Evolutionary conservation across 495 filamentous ascomycete species (phyloP), one percentile per base, ranked within the genome.

Genomic region (Podospora sp.): DNA sequence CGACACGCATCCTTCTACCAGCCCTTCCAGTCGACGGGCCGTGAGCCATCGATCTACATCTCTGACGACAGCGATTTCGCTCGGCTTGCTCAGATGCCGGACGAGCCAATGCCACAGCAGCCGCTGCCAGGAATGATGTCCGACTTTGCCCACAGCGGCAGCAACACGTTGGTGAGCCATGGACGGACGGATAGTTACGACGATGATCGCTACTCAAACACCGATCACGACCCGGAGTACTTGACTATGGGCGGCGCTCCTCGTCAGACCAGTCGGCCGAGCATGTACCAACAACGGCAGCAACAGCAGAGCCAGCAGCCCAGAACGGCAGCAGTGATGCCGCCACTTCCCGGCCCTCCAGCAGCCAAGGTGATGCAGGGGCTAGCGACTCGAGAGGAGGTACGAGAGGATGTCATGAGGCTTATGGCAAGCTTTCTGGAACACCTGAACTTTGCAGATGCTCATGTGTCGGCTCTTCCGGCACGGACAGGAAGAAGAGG

Each of bases 391-490:
- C 71, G 77, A 0, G 78, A 79, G 16, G 78, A 87, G 63, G 77
- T 89, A 68, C 69, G 77, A n/a, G 79, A 82, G 6, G 87, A 90
- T 76, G 71, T 89, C 62, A 78, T 80, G 62, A 73, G 86, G 6
- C 71, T 88, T 50, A 70, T 89, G 33, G 81, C 76, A 7, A 83
- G 78, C 52, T 76, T 88, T 11, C 73, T 77, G 22, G 80, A 83
- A 18, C 81, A 84, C 60, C 71, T 85, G 6, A 65, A 62, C 22
- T 72, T 74, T 63, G 69, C 73, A 24, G 77, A 75, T 29, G 63
- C 65, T 11, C 68, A 70, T 52, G 61, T 80, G 2, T 66, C 68
- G n/a, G 58, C 68, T 58, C 65, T 79, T 53, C 73, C 76, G 40
- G 75, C 76, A 53, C 58, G 71, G 62, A 49, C 55, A 22, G 73